A percentile compares a stretch with the other conserved stretches of the same genome.
These are phyloP conservation scores for Austroboletus eburneus DNA, from an alignment of 768 basidiomycete species.

Conservation along the genomic window DNA sequence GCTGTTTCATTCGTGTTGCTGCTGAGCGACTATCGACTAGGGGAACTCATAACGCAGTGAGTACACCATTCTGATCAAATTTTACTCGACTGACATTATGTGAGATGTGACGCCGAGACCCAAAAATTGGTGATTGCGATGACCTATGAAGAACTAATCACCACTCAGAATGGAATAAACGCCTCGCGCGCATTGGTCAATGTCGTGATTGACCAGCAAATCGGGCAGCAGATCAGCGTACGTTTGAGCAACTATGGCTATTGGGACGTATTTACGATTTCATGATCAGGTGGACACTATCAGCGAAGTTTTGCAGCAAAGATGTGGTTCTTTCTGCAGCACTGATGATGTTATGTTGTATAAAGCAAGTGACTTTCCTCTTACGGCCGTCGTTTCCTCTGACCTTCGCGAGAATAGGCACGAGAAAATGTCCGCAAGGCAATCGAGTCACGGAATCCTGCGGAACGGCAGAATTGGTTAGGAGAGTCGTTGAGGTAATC, in stretches of 20 bases:
- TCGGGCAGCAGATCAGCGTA: conserved; percentile 93
- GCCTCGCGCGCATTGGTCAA: conserved; percentile 89
- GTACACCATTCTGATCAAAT: conserved; percentile 23
- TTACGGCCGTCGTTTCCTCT: conserved; percentile 2
- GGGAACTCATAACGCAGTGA: conserved; percentile 79
- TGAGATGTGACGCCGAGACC: conserved; percentile 67
- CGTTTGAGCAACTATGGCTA: conserved; percentile 22
- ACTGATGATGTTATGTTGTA: conserved; percentile 97
- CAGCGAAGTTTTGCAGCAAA: conserved; percentile 88
- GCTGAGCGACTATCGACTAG: conserved; percentile 85
- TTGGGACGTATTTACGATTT: conserved; percentile 4
- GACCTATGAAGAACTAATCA: conserved; percentile 86
- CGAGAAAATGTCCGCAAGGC: conserved; percentile 92
- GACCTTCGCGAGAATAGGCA: conserved; percentile 49
- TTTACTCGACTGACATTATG: conserved; percentile 6
- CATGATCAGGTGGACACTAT: conserved; percentile 83
- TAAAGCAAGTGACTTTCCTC: conserved; percentile 53
- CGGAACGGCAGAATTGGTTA: conserved; percentile 75
- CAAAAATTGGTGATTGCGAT: conserved; percentile 66
- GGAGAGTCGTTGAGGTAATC: conserved; percentile 81
- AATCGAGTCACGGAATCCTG: conserved; percentile 68
- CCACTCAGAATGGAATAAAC: conserved; percentile 79
- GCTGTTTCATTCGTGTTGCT: conserved; percentile 92
- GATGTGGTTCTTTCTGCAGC: conserved; percentile 97
- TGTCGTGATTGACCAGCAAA: conserved; percentile 96